These are phyloP conservation scores for Cryptococcus neoformans DNA, from an alignment of 1,284 basidiomycete species.

Conservation along the genomic window DNA sequence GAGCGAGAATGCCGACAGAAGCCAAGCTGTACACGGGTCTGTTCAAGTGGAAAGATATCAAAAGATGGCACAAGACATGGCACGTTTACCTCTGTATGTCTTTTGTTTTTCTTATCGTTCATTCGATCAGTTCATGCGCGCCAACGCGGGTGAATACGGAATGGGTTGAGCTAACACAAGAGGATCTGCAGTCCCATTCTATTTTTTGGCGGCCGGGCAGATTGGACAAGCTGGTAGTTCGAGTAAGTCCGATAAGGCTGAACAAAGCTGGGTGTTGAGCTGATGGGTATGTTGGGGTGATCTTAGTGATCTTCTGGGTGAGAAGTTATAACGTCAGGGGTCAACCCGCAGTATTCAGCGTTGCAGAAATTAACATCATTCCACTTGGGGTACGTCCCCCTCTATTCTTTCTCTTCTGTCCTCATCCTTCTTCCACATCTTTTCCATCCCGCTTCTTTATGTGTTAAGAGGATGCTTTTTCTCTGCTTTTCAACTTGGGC, in stretches of 20 bases:
- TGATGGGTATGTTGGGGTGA: not conserved
- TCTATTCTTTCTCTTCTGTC: too few relatives aligned
- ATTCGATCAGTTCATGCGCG: not conserved
- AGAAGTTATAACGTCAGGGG: slow-evolving; percentile 24
- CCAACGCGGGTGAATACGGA: not conserved
- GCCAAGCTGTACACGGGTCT: slow-evolving; percentile 27
- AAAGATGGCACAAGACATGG: slow-evolving; percentile 30
- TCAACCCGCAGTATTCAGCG: slow-evolving; percentile 18
- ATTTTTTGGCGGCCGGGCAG: slow-evolving; percentile 22
- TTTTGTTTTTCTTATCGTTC: not conserved
- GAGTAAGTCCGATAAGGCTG: slow-evolving; percentile 6
- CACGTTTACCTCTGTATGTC: slow-evolving; percentile 28
- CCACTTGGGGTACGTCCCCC: slow-evolving; percentile 20
- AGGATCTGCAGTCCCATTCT: slow-evolving; percentile 17
- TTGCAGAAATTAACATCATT: slow-evolving; percentile 25
- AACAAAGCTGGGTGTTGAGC: not conserved
- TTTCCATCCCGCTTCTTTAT: too few relatives aligned
- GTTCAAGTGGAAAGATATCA: slow-evolving; percentile 31
- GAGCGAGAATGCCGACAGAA: slow-evolving; percentile 25
- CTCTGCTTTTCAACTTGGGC: too few relatives aligned
- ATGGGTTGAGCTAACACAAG: not conserved
- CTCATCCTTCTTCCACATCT: too few relatives aligned
- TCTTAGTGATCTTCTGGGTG: slow-evolving; percentile 31
- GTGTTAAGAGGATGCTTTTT: too few relatives aligned
- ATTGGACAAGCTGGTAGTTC: slow-evolving; percentile 24